A percentile compares a stretch with the other conserved stretches of the same genome.
These are phyloP conservation scores for Elongisporangium anandrum DNA, from an alignment of 352 stramenopile genomes.

Conservation along the genomic window DNA sequence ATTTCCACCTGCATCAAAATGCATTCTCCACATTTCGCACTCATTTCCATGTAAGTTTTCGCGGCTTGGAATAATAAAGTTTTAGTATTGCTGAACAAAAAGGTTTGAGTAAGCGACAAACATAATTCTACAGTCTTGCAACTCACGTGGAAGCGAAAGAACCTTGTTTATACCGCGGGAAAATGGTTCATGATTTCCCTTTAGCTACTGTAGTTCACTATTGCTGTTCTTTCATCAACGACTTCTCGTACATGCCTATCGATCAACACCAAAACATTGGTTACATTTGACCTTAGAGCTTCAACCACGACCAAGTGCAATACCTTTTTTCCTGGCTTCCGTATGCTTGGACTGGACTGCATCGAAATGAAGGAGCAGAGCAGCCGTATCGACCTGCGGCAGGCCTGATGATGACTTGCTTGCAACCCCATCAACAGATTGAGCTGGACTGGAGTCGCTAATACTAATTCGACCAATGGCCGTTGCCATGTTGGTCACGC, in stretches of 20 bases:
- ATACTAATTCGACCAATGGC: conserved; percentile 76
- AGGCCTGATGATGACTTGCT: conserved; percentile 11
- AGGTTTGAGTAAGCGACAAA: too few species aligned
- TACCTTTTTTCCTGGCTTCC: conserved; percentile 69
- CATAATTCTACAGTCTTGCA: too few species aligned
- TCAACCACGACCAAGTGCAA: neutral
- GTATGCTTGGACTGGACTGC: conserved; percentile 68
- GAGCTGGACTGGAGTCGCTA: conserved; percentile 17
- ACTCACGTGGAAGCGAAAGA: too few species aligned
- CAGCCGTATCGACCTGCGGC: conserved; percentile 39
- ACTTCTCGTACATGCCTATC: conserved; percentile 63
- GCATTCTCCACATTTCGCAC: too few species aligned
- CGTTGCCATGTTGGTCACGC: conserved; percentile 85
- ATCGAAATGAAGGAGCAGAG: conserved; percentile 72
- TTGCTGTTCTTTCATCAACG: conserved; percentile 43
- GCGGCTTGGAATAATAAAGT: too few species aligned
- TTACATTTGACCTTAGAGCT: neutral
- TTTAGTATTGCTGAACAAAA: too few species aligned
- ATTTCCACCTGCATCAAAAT: neutral
- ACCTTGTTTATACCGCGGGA: neutral
- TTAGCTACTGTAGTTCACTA: conserved; percentile 8
- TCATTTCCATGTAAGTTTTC: too few species aligned
- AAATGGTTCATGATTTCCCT: neutral
- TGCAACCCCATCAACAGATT: conserved; percentile 9
- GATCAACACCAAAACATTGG: neutral